Evolutionary conservation across 140 eudicot genomes (phyloP), one percentile per base, ranked within the genome.

Genomic region (Bidens hawaiensis): DNA sequence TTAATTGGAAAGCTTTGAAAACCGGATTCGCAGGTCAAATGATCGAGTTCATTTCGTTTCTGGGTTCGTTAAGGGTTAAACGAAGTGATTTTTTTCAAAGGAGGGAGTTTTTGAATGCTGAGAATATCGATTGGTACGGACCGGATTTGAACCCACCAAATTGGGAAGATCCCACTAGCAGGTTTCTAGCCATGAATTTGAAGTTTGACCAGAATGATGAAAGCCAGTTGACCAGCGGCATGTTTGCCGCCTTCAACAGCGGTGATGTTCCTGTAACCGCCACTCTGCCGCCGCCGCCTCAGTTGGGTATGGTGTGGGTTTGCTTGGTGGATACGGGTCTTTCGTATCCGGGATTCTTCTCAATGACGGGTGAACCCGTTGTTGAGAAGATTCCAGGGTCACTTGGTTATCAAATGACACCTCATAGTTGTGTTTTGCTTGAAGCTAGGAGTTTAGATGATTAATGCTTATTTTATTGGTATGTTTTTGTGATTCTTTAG

Each of bases 101-200:
- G 43, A 65, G 55, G 72, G 79, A 64, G 54, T 94, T 85, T 71
- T 55, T 81, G 51, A 77, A 81, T 58, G 90, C 69, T 50, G 95
- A 94, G 62, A 81, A 64, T 49, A 88, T 94, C 1, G 81, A 71
- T 8, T 94, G 99, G 99, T 74, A 59, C 60, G 88, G 89, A 46
- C 71, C 59, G 2, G 67, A 85, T 48, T 67, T 69, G 16, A 69
- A 81, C 64, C 81, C 83, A 1, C 99, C 99, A 18, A 76, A n/a
- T 23, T 94, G 99, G 99, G 94, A 88, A 58, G 97, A 85, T 69
- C 82, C 86, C 1, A 58, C 84, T 4, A 71, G 82, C 76, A 93
- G 73, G 68, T 88, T 83, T 51, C 65, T 93, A 12, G 95, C 94
- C 25, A 63, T 83, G 86, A 72, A 74, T 57, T 58, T 94, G 62